These are phyloP conservation scores for Endocalyx cinctus DNA, from an alignment of 2,329 filamentous ascomycete species.

Conservation along the genomic window DNA sequence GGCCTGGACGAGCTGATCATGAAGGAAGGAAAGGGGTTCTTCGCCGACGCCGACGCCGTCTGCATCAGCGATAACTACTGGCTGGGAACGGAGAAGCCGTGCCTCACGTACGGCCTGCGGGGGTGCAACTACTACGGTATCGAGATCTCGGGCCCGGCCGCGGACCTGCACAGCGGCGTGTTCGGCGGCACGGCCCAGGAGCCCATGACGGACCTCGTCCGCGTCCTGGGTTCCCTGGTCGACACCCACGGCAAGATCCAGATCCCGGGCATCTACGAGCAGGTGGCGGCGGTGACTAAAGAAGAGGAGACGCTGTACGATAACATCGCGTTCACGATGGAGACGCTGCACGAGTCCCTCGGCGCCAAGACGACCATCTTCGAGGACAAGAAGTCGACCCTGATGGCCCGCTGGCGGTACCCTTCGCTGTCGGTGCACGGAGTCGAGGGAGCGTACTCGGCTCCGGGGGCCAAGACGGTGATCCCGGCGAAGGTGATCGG, in stretches of 20 bases:
- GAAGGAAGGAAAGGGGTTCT: constrained; percentile 87
- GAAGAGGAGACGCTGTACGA: constrained; percentile 88
- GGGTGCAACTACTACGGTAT: constrained; percentile 98
- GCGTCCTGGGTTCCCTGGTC: constrained; percentile 77
- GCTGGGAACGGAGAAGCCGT: constrained; percentile 98
- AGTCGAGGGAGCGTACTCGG: constrained; percentile 89
- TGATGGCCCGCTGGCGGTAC: constrained; percentile 95
- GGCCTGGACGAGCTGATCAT: constrained; percentile 93
- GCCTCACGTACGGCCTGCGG: constrained; percentile 92
- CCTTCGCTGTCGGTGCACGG: constrained; percentile 93
- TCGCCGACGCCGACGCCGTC: constrained; percentile 91
- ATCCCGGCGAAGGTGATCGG: constrained; percentile 97
- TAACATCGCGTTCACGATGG: constrained; percentile 91
- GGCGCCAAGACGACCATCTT: constrained; percentile 85
- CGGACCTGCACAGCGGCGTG: constrained; percentile 93
- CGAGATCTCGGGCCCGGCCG: constrained; percentile 83
- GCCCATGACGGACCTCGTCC: constrained; percentile 94
- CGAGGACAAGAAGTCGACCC: constrained; percentile 81
- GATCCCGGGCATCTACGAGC: constrained; percentile 89
- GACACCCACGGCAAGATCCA: constrained; percentile 88
- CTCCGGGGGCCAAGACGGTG: constrained; percentile 93
- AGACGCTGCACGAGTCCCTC: constrained; percentile 86
- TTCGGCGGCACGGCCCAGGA: constrained; percentile 96
- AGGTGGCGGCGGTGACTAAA: constrained; percentile 81
- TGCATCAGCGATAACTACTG: constrained; percentile 99